Conservation (phyloP, 2,329 filamentous ascomycete species). For the Fusarium bactridioides region DNA sequence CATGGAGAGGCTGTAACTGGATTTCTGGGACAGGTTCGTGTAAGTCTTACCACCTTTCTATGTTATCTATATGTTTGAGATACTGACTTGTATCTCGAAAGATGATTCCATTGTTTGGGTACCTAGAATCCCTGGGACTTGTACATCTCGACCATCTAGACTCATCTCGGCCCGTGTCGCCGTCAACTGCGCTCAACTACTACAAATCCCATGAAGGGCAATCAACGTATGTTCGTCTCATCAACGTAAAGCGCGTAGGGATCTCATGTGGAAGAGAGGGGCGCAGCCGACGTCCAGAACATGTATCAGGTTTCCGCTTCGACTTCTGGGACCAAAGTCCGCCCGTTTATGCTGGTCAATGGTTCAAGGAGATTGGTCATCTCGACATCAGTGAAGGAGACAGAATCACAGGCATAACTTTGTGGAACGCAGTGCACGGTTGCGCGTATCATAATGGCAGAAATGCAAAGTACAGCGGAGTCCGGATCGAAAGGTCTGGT, state of each 20-base stretch:
- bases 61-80: no score
- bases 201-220: no score
- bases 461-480: background rate
- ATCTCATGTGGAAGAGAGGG: background rate
- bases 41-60: background rate
- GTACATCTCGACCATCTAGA: no score
- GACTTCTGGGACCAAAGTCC: background rate
- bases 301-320: slow-evolving; percentile 6
- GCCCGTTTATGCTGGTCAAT: slow-evolving; percentile 1
- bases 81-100: background rate
- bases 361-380: background rate
- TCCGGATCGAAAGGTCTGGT: background rate
- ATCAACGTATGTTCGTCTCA: no score
- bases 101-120: background rate
- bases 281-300: background rate
- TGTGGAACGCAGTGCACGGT: no score
- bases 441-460: no score
- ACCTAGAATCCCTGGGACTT: background rate
- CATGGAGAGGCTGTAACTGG: background rate
- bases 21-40: background rate
- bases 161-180: no score
- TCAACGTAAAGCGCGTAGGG: background rate
- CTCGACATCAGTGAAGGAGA: background rate
- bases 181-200: no score
- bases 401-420: rapidly evolving